Percentiles rank a stretch among this genome's conserved stretches.
Evolutionary conservation across 2,329 filamentous ascomycete species (phyloP).

Genomic region (Cadophora sp.): DNA sequence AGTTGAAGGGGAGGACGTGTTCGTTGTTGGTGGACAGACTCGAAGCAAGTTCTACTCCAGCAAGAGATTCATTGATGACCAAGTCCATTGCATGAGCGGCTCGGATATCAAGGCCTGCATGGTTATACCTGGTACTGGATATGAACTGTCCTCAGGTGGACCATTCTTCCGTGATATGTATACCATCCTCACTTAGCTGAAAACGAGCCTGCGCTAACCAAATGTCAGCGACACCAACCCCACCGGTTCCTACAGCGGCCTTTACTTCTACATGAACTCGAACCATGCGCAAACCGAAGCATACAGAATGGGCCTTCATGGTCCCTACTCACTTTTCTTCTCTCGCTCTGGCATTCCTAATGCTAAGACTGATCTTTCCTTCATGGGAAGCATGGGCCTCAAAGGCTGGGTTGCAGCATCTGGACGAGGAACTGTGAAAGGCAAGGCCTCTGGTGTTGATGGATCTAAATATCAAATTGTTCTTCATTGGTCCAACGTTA

Average conservation of each 20-base stretch:
- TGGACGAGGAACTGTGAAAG: conserved; percentile 64
- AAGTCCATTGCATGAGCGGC: conserved; percentile 64
- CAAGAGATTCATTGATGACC: conserved; percentile 73
- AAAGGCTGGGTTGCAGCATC: conserved; percentile 63
- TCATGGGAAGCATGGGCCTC: conserved; percentile 64
- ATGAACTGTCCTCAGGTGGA: conserved; percentile 69
- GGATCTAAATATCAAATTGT: conserved; percentile 59
- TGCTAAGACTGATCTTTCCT: conserved; percentile 57
- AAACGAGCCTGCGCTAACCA: not conserved
- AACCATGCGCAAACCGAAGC: conserved; percentile 67
- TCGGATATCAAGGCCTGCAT: conserved; percentile 65
- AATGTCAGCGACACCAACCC: conserved; percentile 60
- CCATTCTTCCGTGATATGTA: conserved; percentile 62
- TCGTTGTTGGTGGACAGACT: conserved; percentile 65
- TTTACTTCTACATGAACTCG: conserved; percentile 70
- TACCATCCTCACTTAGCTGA: not conserved
- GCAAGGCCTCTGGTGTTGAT: conserved; percentile 63
- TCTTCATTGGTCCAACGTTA: conserved; percentile 69
- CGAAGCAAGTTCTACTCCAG: conserved; percentile 75
- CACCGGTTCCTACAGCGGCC: conserved; percentile 59
- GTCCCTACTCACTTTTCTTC: conserved; percentile 69
- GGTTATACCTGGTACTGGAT: conserved; percentile 57
- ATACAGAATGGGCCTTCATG: conserved; percentile 68
- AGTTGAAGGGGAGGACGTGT: conserved; percentile 67
- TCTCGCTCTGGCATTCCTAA: conserved; percentile 62